A percentile compares a stretch with the other conserved stretches of the same genome.
Evolutionary conservation across 2,329 filamentous ascomycete genomes (phyloP).

Genomic region (Fusarium setosum): DNA sequence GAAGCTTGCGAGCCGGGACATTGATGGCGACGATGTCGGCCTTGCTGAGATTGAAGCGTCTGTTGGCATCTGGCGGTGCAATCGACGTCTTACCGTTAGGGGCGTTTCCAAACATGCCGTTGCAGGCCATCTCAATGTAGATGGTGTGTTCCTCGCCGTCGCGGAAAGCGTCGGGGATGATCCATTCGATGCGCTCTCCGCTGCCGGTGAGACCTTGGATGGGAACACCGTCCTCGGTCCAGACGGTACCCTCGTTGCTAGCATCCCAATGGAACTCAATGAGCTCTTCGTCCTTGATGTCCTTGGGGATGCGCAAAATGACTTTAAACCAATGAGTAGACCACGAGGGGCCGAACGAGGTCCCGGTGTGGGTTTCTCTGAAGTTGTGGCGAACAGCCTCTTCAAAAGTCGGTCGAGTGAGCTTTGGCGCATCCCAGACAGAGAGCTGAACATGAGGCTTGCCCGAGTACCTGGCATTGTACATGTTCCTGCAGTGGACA

Average conservation of each 20-base stretch:
- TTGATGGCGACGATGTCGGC: conserved; percentile 94
- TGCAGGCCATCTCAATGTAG: conserved; percentile 99
- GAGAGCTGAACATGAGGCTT: conserved; percentile 83
- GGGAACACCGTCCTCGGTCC: conserved; percentile 89
- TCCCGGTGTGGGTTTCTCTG: conserved; percentile 77
- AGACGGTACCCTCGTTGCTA: conserved; percentile 93
- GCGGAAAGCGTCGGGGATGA: conserved; percentile 82
- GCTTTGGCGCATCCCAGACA: conserved; percentile 85
- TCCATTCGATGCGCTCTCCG: conserved; percentile 91
- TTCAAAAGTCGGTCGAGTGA: conserved; percentile 84
- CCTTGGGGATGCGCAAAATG: conserved; percentile 78
- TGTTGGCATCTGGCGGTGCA: conserved; percentile 88
- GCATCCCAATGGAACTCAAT: conserved; percentile 98
- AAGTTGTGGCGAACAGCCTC: conserved; percentile 84
- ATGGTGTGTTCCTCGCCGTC: conserved; percentile 89
- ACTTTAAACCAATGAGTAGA: conserved; percentile 98
- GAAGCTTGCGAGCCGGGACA: conserved; percentile 82
- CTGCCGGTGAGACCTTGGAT: conserved; percentile 92
- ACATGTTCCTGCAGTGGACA: conserved; percentile 47
- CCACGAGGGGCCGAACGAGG: conserved; percentile 93
- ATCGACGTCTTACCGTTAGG: conserved; percentile 81
- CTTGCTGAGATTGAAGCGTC: conserved; percentile 78
- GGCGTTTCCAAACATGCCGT: conserved; percentile 97
- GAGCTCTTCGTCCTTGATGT: conserved; percentile 79
- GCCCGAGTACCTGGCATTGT: conserved; percentile 65